Conservation (phyloP, 129 eudicot species). For the Artemisia tridentata region DNA sequence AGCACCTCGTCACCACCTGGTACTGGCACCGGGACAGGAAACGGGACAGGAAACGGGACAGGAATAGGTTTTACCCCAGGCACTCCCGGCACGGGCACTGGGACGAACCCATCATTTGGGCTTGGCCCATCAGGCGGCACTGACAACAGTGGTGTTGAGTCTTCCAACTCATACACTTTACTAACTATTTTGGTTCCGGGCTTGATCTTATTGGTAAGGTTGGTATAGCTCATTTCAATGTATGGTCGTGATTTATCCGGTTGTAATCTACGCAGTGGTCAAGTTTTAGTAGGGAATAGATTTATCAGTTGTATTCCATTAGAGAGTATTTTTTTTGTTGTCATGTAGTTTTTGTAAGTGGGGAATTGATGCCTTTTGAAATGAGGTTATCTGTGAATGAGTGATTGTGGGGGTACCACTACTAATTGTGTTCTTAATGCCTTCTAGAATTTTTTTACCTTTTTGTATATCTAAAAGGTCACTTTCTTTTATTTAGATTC, state of each 20-base stretch:
- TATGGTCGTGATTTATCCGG: constrained; percentile 37
- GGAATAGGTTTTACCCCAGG: constrained; percentile 11
- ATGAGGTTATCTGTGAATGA: constrained; percentile 38
- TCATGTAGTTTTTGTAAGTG: constrained; percentile 28
- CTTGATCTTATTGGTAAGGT: constrained; percentile 37
- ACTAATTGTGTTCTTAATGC: constrained; percentile 17
- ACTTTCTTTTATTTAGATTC: constrained; percentile 8
- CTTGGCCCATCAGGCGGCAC: constrained; percentile 51
- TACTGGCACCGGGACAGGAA: constrained; percentile 17
- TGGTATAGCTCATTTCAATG: constrained; percentile 19
- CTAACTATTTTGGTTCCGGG: constrained; percentile 44
- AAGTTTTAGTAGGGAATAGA: constrained; percentile 35
- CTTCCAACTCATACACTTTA: constrained; percentile 21
- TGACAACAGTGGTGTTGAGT: constrained; percentile 33
- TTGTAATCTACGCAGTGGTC: constrained; percentile 24
- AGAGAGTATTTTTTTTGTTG: constrained; percentile 19
- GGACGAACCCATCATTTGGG: constrained; percentile 25
- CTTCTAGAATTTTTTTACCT: constrained; percentile 25
- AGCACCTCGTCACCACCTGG: constrained; percentile 36
- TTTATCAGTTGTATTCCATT: constrained; percentile 37
- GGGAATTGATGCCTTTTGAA: constrained; percentile 67
- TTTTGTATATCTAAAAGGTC: constrained; percentile 28
- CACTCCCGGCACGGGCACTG: constrained; percentile 25
- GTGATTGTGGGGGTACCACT: constrained; percentile 30
- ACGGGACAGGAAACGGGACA: constrained; percentile 7